Base-by-base conservation (phyloP, 2,329 filamentous ascomycete species). In the Plenodomus biglobosus region DNA sequence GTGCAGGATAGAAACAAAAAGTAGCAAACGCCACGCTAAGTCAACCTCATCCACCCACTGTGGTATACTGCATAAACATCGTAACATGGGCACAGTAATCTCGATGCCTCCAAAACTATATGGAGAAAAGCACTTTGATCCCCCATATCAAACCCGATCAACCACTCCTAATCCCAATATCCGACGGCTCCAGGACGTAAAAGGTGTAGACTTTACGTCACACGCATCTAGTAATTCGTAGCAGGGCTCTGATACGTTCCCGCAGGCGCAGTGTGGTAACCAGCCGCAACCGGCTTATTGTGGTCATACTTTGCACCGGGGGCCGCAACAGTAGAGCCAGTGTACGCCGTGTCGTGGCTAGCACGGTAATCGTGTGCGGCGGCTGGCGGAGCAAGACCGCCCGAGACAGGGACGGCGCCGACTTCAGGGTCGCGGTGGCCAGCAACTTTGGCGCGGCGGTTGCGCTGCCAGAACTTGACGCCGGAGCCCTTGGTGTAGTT, bases 401-500 rank as follows among this genome's bases (percentile, higher is more conserved):
- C 56, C 37, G 48, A 21, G 38, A 53, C 51, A 36, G 64, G 62
- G 10, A 63, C 58, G 27, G 62, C 66, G 38, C 62, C 72, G 45
- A 78, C 66, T 58, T 81, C 79, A 19, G 76, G 69, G 44, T 81
- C 69, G 18, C 54, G 61, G 35, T 67, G 58, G 55, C 64, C 66
- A 27, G 35, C 42, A 3, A 32, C 39, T 32, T 62, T 63, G 56
- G 71, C 73, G 44, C 69, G 67, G 42, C 66, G 62, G 45, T 68
- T 66, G 48, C 73, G 66, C 45, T 73, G 70, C 51, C 66, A 79
- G 70, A 77, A 78, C 55, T 73, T 76, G 54, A 73, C 75, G 58
- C 77, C 79, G 22, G 75, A 78, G 43, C 84, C 84, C 35, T 76
- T 77, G 22, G 86, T 88, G 75, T 90, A 90, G 72, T 83, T 78